Base-by-base conservation (phyloP, 2,329 filamentous ascomycete species). In the Neophaeococcomyces aloes region DNA sequence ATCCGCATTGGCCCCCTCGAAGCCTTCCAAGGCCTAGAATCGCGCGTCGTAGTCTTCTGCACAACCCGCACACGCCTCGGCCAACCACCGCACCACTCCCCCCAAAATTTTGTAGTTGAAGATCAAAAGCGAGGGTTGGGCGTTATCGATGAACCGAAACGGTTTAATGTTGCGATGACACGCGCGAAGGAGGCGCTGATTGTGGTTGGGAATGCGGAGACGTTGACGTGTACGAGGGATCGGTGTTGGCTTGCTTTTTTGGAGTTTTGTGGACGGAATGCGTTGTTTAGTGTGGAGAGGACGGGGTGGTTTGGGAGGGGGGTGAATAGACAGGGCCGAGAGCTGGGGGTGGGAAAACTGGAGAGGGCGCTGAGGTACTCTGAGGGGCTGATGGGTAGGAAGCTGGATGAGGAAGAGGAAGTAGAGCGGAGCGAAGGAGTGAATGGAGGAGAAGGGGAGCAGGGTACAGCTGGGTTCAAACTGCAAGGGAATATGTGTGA, bases 1-100 rank as follows among this genome's bases (percentile, higher is more conserved):
- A 58, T 69, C 6, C 68, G 68, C 39, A 65, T 69, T 33, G 67
- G 67, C 2, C 67, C 67, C 2, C 53, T 68, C 27, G 67, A 69
- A 45, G 66, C 65, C 15, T 69, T 68, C 38, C 67, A 69, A 47
- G 67, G 67, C 0, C 55, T 68, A 4, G 67, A 70, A 49, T 62
- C 59, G 33, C 56, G 64, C 8, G 61, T 67, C 23, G 61, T 69
- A 11, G 65, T 69, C 36, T 51, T 70, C 5, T 69, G 65, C 47
- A 69, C 65, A 2, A 69, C 66, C 31, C 52, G 66, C 18, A 56
- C 54, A 4, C 46, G 54, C 4, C 21, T 37, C 14, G 46, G 42
- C 19, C 42, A 31, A 8, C 15, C 11, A n/a, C 27, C 14, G 13
- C 39, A 42, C 17, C 27, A 42, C 17, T 25, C 48, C 2, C 47